These are phyloP conservation scores for Podospora conica DNA, from an alignment of 495 filamentous ascomycete species.

Conservation along the genomic window DNA sequence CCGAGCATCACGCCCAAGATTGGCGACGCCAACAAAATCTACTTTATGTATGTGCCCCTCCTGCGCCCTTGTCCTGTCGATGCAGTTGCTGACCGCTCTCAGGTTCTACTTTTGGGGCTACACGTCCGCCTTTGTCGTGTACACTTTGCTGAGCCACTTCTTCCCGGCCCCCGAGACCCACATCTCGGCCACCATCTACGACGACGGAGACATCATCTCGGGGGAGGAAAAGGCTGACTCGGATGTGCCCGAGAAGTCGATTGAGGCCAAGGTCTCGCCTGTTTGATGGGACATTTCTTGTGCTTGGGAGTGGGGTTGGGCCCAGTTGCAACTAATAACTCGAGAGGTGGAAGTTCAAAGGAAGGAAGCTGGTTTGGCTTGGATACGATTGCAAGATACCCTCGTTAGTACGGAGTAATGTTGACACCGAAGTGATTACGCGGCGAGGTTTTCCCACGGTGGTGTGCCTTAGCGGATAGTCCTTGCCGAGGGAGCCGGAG, in stretches of 20 bases:
- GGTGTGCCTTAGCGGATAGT: neutral
- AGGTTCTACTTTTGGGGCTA: slow-evolving; percentile 29
- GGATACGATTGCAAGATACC: slow-evolving; percentile 1
- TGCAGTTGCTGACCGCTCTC: neutral
- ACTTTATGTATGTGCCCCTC: slow-evolving; percentile 35
- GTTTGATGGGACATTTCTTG: slow-evolving; percentile 5
- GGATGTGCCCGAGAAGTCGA: slow-evolving; percentile 14
- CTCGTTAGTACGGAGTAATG: neutral
- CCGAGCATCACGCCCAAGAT: slow-evolving; percentile 16
- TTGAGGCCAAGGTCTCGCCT: slow-evolving; percentile 12
- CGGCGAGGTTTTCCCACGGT: neutral
- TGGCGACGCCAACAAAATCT: slow-evolving; percentile 27
- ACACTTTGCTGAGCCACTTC: slow-evolving; percentile 27
- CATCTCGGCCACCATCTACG: slow-evolving; percentile 22
- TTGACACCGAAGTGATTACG: neutral
- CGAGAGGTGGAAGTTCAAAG: neutral
- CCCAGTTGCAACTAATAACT: neutral
- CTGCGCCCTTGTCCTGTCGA: neutral
- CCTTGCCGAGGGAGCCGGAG: neutral
- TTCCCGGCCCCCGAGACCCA: slow-evolving; percentile 32
- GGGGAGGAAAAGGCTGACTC: slow-evolving; percentile 17
- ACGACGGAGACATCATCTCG: slow-evolving; percentile 22
- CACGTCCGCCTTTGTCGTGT: slow-evolving; percentile 32
- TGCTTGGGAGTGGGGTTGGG: neutral
- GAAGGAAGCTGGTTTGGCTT: neutral